phyloP scores from a whole-genome alignment of 2,329 filamentous ascomycete species.

The Colletotrichum brevisporum region DNA sequence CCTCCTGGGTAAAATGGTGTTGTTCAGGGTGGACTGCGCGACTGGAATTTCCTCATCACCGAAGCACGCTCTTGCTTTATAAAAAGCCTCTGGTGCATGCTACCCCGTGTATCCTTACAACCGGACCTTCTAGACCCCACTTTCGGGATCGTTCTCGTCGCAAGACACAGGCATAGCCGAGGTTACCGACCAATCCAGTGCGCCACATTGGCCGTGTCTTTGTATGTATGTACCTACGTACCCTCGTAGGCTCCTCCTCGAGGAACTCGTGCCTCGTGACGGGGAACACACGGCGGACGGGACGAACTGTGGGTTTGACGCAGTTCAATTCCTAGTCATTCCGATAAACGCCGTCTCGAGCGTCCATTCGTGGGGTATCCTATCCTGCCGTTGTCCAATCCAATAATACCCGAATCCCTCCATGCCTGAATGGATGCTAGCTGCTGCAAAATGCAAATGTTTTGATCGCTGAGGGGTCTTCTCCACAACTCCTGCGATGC shows the following conservation, averaged over 20 bases:
- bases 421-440: neutral
- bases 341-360: slow-evolving; percentile 23
- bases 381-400: slow-evolving; percentile 5
- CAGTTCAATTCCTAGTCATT: slow-evolving; percentile 11
- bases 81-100: slow-evolving; percentile 25
- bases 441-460: neutral
- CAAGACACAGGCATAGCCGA: slow-evolving; percentile 40
- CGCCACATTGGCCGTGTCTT: slow-evolving; percentile 27
- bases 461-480: neutral
- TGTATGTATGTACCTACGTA: slow-evolving; percentile 5
- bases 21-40: neutral
- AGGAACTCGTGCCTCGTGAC: slow-evolving; percentile 16
- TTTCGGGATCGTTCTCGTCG: slow-evolving; percentile 41
- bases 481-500: neutral
- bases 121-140: slow-evolving; percentile 38
- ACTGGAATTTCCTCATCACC: slow-evolving; percentile 1
- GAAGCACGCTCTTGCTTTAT: slow-evolving; percentile 27
- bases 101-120: slow-evolving; percentile 34
- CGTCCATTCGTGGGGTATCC: slow-evolving; percentile 33
- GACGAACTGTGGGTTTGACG: slow-evolving; percentile 13
- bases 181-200: slow-evolving; percentile 40
- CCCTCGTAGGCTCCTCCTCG: slow-evolving; percentile 1
- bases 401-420: neutral
- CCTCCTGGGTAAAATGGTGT: neutral
- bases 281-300: slow-evolving; percentile 14